phyloP scores from a whole-genome alignment of 495 filamentous ascomycete genomes.

The Xylaria grammica region DNA sequence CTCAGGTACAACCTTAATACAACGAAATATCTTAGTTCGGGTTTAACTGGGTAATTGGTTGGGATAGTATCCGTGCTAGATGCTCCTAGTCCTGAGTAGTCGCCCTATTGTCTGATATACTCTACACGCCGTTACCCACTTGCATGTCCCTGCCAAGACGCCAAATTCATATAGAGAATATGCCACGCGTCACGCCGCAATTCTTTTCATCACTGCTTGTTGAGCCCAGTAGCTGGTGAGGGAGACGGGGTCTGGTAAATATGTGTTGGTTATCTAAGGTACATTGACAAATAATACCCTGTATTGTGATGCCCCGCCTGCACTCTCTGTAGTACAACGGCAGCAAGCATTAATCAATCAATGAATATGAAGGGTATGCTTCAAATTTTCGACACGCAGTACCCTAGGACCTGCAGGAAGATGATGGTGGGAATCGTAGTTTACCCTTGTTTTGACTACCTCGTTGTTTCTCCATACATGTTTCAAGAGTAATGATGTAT shows the following conservation, averaged over 20 bases:
- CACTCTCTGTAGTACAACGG: not conserved
- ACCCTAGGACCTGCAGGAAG: not conserved
- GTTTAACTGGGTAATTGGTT: too few relatives aligned
- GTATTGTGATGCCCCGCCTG: not conserved
- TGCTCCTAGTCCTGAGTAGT: too few relatives aligned
- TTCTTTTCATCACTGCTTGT: not conserved
- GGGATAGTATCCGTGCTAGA: too few relatives aligned
- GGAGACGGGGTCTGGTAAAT: not conserved
- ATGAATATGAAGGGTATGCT: not conserved
- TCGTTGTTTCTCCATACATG: not conserved
- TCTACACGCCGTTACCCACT: not conserved
- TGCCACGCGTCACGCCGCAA: not conserved
- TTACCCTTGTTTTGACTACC: too few relatives aligned
- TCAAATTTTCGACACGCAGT: not conserved
- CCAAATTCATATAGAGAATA: not conserved
- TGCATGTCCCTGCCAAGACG: conserved; percentile 5
- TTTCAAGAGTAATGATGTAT: not conserved
- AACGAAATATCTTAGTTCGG: too few relatives aligned
- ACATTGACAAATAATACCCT: not conserved
- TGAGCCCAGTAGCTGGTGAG: not conserved
- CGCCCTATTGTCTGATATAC: too few relatives aligned
- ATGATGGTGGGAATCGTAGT: not conserved
- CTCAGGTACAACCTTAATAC: not conserved
- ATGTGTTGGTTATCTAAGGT: not conserved
- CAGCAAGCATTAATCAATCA: not conserved